Percentiles rank a stretch among this genome's conserved stretches.
Evolutionary conservation across 176 grass and related monocot species (phyloP).

Genomic region (Bonia amplexicaulis): DNA sequence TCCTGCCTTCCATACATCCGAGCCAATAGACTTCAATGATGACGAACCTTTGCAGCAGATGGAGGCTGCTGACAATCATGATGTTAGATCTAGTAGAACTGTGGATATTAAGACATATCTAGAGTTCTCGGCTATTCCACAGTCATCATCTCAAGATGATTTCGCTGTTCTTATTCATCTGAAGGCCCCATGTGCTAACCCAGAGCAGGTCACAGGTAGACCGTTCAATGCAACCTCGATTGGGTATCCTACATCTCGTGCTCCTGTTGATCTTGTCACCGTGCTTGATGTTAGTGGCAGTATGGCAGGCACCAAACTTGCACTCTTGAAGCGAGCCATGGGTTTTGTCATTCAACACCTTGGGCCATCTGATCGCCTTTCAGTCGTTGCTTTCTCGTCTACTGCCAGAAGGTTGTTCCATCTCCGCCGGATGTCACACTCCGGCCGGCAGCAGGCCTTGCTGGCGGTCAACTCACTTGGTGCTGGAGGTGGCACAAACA

Average conservation of each 20-base stretch:
- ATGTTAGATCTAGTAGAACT: slow-evolving; percentile 43
- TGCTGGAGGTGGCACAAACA: slow-evolving; percentile 90
- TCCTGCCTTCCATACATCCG: slow-evolving; percentile 31
- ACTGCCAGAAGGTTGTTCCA: slow-evolving; percentile 70
- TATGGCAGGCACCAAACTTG: slow-evolving; percentile 94
- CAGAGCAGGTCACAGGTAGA: slow-evolving; percentile 38
- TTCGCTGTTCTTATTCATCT: slow-evolving; percentile 81
- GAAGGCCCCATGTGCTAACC: slow-evolving; percentile 60
- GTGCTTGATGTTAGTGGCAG: slow-evolving; percentile 96
- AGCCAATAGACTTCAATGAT: slow-evolving; percentile 67
- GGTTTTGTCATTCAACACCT: slow-evolving; percentile 95
- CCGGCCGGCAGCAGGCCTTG: slow-evolving; percentile 69
- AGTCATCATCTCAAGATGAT: slow-evolving; percentile 51
- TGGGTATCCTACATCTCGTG: slow-evolving; percentile 43
- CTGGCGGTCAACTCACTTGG: slow-evolving; percentile 82
- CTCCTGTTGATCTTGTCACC: slow-evolving; percentile 87
- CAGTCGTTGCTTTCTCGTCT: slow-evolving; percentile 89
- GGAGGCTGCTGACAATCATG: slow-evolving; percentile 20
- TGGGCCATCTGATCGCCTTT: slow-evolving; percentile 83
- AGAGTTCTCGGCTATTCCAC: slow-evolving; percentile 55
- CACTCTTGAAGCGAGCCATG: slow-evolving; percentile 91
- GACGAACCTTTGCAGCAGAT: slow-evolving; percentile 71
- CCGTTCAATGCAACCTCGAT: slow-evolving; percentile 27
- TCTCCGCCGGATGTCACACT: slow-evolving; percentile 74
- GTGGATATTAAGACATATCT: slow-evolving; percentile 78